Base-by-base conservation (phyloP, 1,139 yeast genomes). In the Sporopachydermia cereana region DNA sequence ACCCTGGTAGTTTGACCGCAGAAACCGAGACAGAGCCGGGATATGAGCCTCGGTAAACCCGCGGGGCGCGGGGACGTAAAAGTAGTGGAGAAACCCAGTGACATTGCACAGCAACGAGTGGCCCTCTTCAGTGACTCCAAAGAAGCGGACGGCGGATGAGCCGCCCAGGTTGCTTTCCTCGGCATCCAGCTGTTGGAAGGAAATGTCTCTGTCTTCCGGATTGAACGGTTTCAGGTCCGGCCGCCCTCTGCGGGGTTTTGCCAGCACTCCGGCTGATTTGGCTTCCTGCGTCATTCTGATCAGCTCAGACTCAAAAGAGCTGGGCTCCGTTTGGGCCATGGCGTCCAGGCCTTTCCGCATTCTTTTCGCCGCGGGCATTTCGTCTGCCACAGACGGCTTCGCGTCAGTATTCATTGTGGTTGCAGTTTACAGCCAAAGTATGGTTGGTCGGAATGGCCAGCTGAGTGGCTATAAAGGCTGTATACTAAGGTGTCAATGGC, bases 161-260 rank as follows among this genome's bases (percentile, higher is more conserved):
- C 80, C 79, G 12, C 76, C 72, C 12, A 74, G 63, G 24, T 62
- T 59, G 3, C 83, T 75, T 56, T 91, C 98, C 57, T 91, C 98
- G 1, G 95, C 96, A 62, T 93, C 98, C 54, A 93, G 69, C 57
- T 91, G 98, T 61, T 91, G 98, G 60, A 93, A 91, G 0, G 73
- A 45, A 18, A 88, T 71, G 53, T 83, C 86, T 22, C 62, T 56
- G 0, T 62, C 58, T 0, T 57, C 50, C 0, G 82, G 71, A 49
- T 74, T 67, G 52, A 79, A 77, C 30, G 66, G 67, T 0, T 55
- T 52, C 2, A 84, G 71, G 17, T 75, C 58, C 0, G 77, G 85
- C 42, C 91, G 72, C 17, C 74, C 63, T 88, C 89, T 81, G 29
- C 56, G 56, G 56, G 80, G 86, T 47, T 69, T 76, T 45, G 66